Conservation (phyloP, 768 basidiomycete species). For the Nidularia sp. region DNA sequence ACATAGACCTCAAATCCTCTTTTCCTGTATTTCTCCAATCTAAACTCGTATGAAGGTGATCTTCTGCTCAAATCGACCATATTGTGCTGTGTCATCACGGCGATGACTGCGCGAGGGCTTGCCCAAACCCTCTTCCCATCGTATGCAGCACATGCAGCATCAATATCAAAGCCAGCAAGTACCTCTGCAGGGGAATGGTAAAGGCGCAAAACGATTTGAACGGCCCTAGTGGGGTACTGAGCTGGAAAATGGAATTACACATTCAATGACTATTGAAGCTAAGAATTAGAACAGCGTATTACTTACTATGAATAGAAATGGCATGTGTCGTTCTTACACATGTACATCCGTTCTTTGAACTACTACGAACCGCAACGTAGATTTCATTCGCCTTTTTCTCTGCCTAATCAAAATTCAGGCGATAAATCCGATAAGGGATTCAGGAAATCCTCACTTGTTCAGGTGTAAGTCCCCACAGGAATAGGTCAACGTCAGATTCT, state of each 20-base stretch:
- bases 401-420: constrained; percentile 27
- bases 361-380: constrained; percentile 61
- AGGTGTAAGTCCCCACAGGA: constrained; percentile 54
- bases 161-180: constrained; percentile 65
- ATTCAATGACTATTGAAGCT: background rate
- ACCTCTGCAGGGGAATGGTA: constrained; percentile 64
- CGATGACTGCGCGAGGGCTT: constrained; percentile 53
- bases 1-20: constrained; percentile 57
- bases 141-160: constrained; percentile 57
- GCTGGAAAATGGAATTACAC: constrained; percentile 21
- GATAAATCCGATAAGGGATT: background rate
- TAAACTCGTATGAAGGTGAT: constrained; percentile 62
- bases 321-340: constrained; percentile 66
- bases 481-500: constrained; percentile 61
- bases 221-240: constrained; percentile 64
- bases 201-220: constrained; percentile 63
- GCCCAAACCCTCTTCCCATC: constrained; percentile 47
- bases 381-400: constrained; percentile 56
- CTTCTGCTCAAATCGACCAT: constrained; percentile 59
- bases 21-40: constrained; percentile 53
- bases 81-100: constrained; percentile 67
- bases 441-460: constrained; percentile 34
- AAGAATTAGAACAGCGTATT: background rate
- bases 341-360: constrained; percentile 66
- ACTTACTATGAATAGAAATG: constrained; percentile 57